Conservation (phyloP, 495 filamentous ascomycete genomes). For the Aspergillus ellipticus region DNA sequence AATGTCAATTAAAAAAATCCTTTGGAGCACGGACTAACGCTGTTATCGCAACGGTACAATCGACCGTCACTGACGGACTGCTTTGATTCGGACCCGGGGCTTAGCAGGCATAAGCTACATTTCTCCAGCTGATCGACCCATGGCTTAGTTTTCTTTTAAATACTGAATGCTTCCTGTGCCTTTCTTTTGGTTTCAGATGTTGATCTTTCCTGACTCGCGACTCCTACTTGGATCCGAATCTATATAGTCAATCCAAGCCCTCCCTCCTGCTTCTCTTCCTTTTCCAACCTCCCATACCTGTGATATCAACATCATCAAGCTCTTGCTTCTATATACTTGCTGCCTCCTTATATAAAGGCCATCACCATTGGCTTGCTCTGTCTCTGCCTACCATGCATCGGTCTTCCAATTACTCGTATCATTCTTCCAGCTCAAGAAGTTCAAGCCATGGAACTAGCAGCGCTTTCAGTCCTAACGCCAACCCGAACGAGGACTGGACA, state of each 20-base stretch:
- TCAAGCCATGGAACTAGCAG: slow-evolving; percentile 78
- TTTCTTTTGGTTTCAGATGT: slow-evolving; percentile 10
- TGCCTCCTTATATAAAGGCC: not conserved
- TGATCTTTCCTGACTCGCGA: slow-evolving; percentile 8
- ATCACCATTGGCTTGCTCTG: not conserved
- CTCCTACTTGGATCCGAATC: slow-evolving; percentile 18
- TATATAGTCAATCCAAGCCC: slow-evolving; percentile 29
- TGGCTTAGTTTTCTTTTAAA: slow-evolving; percentile 22
- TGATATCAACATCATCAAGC: not conserved
- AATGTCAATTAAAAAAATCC: slow-evolving; percentile 4
- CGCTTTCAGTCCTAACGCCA: slow-evolving; percentile 93
- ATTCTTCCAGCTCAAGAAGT: slow-evolving; percentile 50
- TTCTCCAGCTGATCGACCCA: slow-evolving; percentile 28
- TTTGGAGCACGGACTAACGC: slow-evolving; percentile 27
- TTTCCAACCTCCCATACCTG: not conserved
- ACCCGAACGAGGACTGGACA: slow-evolving; percentile 98
- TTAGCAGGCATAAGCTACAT: slow-evolving; percentile 30
- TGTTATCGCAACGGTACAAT: slow-evolving; percentile 29
- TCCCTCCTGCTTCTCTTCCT: slow-evolving; percentile 4
- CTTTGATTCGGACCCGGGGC: slow-evolving; percentile 23
- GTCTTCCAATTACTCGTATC: slow-evolving; percentile 29
- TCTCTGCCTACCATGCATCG: slow-evolving; percentile 32
- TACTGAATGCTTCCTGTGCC: slow-evolving; percentile 11
- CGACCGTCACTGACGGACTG: slow-evolving; percentile 7
- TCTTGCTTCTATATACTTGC: not conserved